Percentiles rank a stretch among this genome's conserved stretches.
Evolutionary conservation across 257 asterid species (phyloP).

Genomic region (Osmanthus fragrans): DNA sequence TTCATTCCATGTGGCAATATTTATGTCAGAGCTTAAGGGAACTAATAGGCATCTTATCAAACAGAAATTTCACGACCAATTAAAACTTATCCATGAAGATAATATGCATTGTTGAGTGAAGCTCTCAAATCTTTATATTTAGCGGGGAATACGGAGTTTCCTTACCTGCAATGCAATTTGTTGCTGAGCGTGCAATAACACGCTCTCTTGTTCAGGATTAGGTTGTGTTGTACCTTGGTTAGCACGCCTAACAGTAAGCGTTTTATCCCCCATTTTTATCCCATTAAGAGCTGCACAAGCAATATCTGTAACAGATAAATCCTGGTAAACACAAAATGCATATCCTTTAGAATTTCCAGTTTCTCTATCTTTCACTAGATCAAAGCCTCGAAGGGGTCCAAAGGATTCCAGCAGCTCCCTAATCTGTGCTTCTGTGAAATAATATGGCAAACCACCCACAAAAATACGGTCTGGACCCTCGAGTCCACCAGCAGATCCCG

Average conservation of each 20-base stretch:
- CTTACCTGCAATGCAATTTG: constrained; percentile 90
- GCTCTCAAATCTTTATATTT: neutral
- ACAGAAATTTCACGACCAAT: neutral
- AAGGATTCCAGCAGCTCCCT: constrained; percentile 97
- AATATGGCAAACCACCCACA: constrained; percentile 96
- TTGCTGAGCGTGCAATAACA: constrained; percentile 88
- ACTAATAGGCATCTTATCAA: neutral
- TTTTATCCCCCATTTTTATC: constrained; percentile 97
- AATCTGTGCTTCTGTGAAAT: constrained; percentile 88
- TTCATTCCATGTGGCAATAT: neutral
- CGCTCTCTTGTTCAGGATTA: constrained; percentile 95
- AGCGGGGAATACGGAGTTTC: constrained; percentile 1
- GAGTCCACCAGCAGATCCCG: constrained; percentile 92
- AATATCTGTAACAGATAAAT: constrained; percentile 89
- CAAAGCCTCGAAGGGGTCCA: constrained; percentile 95
- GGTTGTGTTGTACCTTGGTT: constrained; percentile 85
- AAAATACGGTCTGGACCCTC: constrained; percentile 98
- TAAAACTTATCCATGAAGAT: neutral
- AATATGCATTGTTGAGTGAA: neutral
- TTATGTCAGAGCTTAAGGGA: neutral
- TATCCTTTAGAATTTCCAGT: constrained; percentile 99
- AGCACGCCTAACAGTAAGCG: constrained; percentile 96
- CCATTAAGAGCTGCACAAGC: constrained; percentile 99
- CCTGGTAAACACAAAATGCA: constrained; percentile 96
- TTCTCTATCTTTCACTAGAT: constrained; percentile 94